Percentiles rank a stretch among this genome's conserved stretches.
phyloP scores from a whole-genome alignment of 768 basidiomycete genomes.

The Trametes elegans region DNA sequence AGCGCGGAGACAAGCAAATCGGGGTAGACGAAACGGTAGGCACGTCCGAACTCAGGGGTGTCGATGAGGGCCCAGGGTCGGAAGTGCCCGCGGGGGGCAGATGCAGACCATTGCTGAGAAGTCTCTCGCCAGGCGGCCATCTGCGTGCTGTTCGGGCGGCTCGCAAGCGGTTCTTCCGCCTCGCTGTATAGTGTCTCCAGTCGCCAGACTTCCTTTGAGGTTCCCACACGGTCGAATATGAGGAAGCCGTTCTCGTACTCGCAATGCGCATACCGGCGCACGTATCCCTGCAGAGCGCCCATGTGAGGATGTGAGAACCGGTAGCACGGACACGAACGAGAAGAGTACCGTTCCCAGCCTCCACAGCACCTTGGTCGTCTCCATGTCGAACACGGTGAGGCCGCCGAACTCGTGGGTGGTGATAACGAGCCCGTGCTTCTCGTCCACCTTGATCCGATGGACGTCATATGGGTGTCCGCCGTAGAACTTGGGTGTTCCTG shows the following conservation, averaged over 20 bases:
- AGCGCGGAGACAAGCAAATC: conserved; percentile 51
- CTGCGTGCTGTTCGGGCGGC: conserved; percentile 27
- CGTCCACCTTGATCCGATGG: conserved; percentile 79
- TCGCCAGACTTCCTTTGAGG: conserved; percentile 72
- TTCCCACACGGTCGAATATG: conserved; percentile 60
- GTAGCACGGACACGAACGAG: background rate
- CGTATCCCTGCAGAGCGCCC: conserved; percentile 52
- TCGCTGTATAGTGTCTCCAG: conserved; percentile 27
- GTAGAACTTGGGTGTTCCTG: conserved; percentile 39
- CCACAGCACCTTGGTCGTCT: conserved; percentile 55
- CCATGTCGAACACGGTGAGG: conserved; percentile 54
- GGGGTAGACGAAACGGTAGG: conserved; percentile 70
- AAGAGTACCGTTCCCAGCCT: conserved; percentile 49
- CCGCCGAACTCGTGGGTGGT: conserved; percentile 57
- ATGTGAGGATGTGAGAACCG: no score
- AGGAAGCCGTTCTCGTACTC: conserved; percentile 74
- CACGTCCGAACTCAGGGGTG: conserved; percentile 42
- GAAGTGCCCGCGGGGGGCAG: conserved; percentile 48
- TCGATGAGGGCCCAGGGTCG: conserved; percentile 57
- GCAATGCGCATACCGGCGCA: conserved; percentile 59
- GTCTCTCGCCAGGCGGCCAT: conserved; percentile 27
- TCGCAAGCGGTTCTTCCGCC: background rate
- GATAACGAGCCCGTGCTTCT: conserved; percentile 55
- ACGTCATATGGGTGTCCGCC: conserved; percentile 38
- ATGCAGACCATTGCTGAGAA: conserved; percentile 14